Percentiles rank a stretch among this genome's conserved stretches.
Evolutionary conservation across 1,139 yeast species (phyloP).

Genomic region (Candida anutae): DNA sequence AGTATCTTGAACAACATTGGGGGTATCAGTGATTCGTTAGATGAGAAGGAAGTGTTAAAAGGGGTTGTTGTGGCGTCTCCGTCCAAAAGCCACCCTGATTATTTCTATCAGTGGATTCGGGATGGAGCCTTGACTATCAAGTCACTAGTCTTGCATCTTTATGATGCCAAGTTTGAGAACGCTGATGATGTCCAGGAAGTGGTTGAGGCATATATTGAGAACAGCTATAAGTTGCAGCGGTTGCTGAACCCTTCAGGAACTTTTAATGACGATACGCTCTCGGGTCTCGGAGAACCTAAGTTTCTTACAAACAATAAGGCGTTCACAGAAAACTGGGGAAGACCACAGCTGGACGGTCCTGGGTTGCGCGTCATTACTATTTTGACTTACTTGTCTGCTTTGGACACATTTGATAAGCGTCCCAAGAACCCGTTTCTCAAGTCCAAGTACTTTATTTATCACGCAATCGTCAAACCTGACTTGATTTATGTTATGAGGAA

Average conservation of each 20-base stretch:
- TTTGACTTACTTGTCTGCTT: constrained; percentile 43
- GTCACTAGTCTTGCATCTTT: constrained; percentile 49
- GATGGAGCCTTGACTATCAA: constrained; percentile 81
- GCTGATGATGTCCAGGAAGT: constrained; percentile 19
- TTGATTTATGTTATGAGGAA: constrained; percentile 52
- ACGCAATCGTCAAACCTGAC: constrained; percentile 59
- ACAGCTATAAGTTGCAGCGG: constrained; percentile 55
- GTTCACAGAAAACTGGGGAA: constrained; percentile 71
- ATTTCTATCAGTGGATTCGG: constrained; percentile 85
- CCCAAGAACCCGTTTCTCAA: constrained; percentile 17
- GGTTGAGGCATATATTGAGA: constrained; percentile 55
- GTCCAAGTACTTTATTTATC: constrained; percentile 31
- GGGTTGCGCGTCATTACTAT: constrained; percentile 69
- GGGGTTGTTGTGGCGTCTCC: constrained; percentile 89
- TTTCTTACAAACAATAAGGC: constrained; percentile 58
- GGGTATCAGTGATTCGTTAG: constrained; percentile 26
- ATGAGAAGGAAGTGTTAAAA: constrained; percentile 33
- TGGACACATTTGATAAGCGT: constrained; percentile 22
- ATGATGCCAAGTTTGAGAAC: constrained; percentile 21
- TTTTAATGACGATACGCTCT: constrained; percentile 32
- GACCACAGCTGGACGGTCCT: constrained; percentile 97
- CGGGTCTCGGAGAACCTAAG: constrained; percentile 87
- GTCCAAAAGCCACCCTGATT: constrained; percentile 59
- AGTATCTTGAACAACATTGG: constrained; percentile 60
- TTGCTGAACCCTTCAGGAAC: constrained; percentile 61